phyloP scores from a whole-genome alignment of 2,329 filamentous ascomycete species.

The Colletotrichum neosansevieriae region DNA sequence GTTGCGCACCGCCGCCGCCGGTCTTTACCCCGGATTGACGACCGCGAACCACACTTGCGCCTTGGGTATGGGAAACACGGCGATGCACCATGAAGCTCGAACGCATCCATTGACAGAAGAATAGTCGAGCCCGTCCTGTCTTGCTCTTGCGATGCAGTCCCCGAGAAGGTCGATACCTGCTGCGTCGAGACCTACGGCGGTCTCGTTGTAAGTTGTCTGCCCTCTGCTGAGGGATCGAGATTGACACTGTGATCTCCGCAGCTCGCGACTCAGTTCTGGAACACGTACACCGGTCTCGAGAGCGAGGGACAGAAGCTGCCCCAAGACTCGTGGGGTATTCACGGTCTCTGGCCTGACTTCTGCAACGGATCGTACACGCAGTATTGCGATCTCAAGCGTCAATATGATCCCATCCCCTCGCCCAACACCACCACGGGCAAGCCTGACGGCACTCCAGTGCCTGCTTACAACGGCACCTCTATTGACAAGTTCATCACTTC shows the following conservation, averaged over 20 bases:
- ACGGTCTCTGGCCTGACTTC: conserved; percentile 69
- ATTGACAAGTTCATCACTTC: conserved; percentile 70
- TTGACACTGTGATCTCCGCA: conserved; percentile 38
- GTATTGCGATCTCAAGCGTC: conserved; percentile 74
- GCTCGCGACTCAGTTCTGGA: conserved; percentile 74
- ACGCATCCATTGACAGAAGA: conserved; percentile 11
- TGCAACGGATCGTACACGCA: conserved; percentile 70
- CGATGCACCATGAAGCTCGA: background rate
- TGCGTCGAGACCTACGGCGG: conserved; percentile 75
- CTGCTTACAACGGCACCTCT: conserved; percentile 67
- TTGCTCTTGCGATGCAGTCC: conserved; percentile 60
- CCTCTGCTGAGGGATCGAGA: background rate
- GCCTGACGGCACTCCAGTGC: conserved; percentile 64
- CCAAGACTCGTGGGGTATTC: conserved; percentile 67
- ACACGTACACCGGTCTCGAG: conserved; percentile 72
- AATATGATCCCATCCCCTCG: conserved; percentile 71
- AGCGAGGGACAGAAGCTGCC: conserved; percentile 69
- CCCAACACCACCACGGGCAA: conserved; percentile 74
- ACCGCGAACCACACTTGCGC: conserved; percentile 68
- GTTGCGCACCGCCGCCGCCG: conserved; percentile 49
- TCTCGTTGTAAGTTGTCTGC: conserved; percentile 57
- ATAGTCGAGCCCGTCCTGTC: conserved; percentile 55
- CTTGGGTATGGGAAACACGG: conserved; percentile 51
- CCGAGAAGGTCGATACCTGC: conserved; percentile 67
- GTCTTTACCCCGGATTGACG: conserved; percentile 58